Evolutionary conservation across 2,329 filamentous ascomycete genomes (phyloP).

Genomic region (Diaporthe citri): DNA sequence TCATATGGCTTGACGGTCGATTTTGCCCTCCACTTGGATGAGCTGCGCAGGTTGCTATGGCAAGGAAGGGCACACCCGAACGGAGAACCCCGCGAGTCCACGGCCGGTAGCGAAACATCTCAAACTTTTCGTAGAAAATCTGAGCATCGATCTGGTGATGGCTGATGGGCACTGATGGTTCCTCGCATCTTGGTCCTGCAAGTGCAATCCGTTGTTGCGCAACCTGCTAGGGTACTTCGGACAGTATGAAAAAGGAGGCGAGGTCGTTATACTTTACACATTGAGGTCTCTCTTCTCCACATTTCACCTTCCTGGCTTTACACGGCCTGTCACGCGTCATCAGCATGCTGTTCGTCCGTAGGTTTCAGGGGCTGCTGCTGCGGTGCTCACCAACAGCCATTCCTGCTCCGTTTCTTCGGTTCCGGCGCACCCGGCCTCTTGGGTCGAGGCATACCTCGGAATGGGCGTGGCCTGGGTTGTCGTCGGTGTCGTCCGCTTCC

Average conservation of each 20-base stretch:
- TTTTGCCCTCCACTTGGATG: slow-evolving; percentile 32
- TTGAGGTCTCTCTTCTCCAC: slow-evolving; percentile 80
- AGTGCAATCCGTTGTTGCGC: neutral
- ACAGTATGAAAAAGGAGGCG: slow-evolving; percentile 22
- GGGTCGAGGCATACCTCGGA: slow-evolving; percentile 70
- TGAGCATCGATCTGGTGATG: neutral
- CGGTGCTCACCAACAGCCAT: slow-evolving; percentile 72
- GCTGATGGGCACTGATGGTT: neutral
- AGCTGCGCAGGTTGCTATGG: neutral
- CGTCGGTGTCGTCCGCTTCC: slow-evolving; percentile 33
- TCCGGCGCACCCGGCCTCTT: slow-evolving; percentile 73
- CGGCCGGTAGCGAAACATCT: neutral
- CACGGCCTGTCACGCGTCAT: slow-evolving; percentile 70
- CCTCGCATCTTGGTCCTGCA: neutral
- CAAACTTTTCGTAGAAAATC: neutral
- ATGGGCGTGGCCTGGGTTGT: slow-evolving; percentile 5
- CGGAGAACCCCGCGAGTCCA: neutral
- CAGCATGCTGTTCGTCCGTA: slow-evolving; percentile 2
- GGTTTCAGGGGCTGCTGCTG: neutral
- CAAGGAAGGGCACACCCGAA: neutral
- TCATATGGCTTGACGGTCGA: neutral
- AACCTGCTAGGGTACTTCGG: neutral
- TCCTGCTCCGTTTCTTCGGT: slow-evolving; percentile 76
- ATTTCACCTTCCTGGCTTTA: slow-evolving; percentile 80
- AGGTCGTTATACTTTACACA: slow-evolving; percentile 71